Conservation (phyloP, 2,329 filamentous ascomycete genomes). For the Penicillium sp. region DNA sequence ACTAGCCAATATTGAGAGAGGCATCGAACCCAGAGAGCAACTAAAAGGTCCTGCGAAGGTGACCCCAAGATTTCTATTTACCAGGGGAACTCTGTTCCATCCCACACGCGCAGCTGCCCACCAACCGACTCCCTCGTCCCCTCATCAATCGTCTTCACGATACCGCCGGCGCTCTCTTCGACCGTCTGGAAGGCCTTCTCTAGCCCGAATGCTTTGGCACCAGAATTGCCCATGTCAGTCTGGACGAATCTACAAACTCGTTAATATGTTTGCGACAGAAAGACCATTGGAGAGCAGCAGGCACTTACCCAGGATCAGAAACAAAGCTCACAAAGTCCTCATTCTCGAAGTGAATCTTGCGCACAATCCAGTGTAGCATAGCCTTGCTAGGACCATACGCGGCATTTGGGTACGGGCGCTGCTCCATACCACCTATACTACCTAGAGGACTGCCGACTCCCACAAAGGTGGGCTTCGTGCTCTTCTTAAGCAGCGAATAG, state of each 20-base stretch:
- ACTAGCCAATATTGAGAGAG: neutral
- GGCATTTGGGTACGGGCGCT: neutral
- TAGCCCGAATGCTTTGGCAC: slow-evolving; percentile 13
- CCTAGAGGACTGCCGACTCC: slow-evolving; percentile 1
- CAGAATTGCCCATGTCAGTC: slow-evolving; percentile 24
- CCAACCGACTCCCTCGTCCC: neutral
- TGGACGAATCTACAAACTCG: slow-evolving; percentile 18
- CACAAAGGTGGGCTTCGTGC: neutral
- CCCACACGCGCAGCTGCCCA: neutral
- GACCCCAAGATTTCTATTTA: neutral
- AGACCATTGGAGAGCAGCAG: neutral
- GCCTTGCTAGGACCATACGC: slow-evolving; percentile 15
- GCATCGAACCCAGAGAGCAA: neutral
- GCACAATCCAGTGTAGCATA: neutral
- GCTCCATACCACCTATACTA: neutral
- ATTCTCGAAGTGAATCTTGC: neutral
- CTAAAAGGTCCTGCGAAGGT: too few relatives aligned
- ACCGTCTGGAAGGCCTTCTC: slow-evolving; percentile 20
- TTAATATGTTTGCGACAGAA: neutral
- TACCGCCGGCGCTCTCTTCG: slow-evolving; percentile 19
- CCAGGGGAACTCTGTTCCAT: neutral
- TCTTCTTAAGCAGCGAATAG: neutral
- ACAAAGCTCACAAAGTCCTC: neutral
- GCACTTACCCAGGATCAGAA: neutral
- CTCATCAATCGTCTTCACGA: slow-evolving; percentile 20